These are phyloP conservation scores for Lactarius pseudohatsudake DNA, from an alignment of 768 basidiomycete species.

Conservation along the genomic window DNA sequence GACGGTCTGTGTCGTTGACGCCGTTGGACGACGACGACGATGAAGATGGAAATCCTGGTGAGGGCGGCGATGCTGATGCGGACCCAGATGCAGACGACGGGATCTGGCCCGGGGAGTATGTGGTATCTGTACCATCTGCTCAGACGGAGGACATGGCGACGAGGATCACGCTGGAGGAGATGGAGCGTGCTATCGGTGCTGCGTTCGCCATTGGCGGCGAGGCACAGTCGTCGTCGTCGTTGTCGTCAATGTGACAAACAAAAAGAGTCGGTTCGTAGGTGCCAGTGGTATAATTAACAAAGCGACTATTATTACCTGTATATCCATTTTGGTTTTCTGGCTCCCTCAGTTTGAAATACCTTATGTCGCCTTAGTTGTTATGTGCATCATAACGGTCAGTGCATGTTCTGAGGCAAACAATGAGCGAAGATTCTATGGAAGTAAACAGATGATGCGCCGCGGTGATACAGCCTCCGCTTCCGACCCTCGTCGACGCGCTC, in stretches of 20 bases:
- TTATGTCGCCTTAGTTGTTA: no score
- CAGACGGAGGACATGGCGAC: background rate
- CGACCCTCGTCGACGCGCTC: background rate
- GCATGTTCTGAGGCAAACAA: no score
- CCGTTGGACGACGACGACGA: background rate
- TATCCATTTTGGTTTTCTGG: background rate
- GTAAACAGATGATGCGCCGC: no score
- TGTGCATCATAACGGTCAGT: no score
- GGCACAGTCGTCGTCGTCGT: no score
- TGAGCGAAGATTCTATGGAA: no score
- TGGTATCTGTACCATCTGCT: background rate
- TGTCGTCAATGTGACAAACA: no score
- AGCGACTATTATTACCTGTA: no score
- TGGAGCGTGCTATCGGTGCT: conserved; percentile 9
- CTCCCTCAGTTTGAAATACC: no score
- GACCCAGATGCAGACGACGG: background rate
- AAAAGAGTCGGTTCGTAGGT: no score
- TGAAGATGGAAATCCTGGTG: background rate
- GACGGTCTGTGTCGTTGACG: background rate
- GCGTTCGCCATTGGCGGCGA: conserved; percentile 5
- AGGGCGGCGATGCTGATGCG: background rate
- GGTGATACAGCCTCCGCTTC: no score
- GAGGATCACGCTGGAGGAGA: background rate
- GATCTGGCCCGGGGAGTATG: conserved; percentile 15
- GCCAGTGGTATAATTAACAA: no score